Conservation (phyloP, 495 filamentous ascomycete species). For the Cairneyella variabilis region DNA sequence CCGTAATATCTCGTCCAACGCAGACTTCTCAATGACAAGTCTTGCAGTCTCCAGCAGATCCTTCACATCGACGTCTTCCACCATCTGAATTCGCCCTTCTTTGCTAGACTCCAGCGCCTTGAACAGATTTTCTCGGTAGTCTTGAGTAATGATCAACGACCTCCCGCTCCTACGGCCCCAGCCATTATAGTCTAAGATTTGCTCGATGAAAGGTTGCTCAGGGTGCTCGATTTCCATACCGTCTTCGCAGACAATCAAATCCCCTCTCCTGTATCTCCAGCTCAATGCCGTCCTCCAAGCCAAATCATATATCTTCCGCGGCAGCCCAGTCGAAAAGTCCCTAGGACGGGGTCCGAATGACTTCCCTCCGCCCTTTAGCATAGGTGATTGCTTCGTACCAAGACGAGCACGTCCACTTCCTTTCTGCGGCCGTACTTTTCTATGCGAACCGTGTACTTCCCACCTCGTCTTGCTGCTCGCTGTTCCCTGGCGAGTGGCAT, state of each 20-base stretch:
- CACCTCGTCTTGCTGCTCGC: constrained; percentile 78
- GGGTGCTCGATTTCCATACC: constrained; percentile 55
- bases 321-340: constrained; percentile 81
- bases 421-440: constrained; percentile 81
- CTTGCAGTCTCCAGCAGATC: constrained; percentile 80
- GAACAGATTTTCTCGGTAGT: constrained; percentile 48
- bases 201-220: constrained; percentile 53
- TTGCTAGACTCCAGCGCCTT: constrained; percentile 55
- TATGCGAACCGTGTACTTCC: constrained; percentile 76
- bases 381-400: constrained; percentile 77
- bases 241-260: constrained; percentile 80
- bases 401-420: constrained; percentile 75
- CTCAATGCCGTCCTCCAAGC: constrained; percentile 94
- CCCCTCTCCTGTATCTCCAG: constrained; percentile 80
- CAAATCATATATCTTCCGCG: constrained; percentile 87
- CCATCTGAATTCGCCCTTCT: constrained; percentile 62
- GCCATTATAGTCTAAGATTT: constrained; percentile 65
- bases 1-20: constrained; percentile 69
- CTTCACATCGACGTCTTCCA: constrained; percentile 86
- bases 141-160: constrained; percentile 72
- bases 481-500: constrained; percentile 80
- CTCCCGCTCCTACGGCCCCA: constrained; percentile 68
- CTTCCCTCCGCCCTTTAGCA: constrained; percentile 82
- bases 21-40: constrained; percentile 80
- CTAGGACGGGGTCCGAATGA: constrained; percentile 74